Evolutionary conservation across 2,329 filamentous ascomycete species (phyloP).

Genomic region (Microsporum canis): DNA sequence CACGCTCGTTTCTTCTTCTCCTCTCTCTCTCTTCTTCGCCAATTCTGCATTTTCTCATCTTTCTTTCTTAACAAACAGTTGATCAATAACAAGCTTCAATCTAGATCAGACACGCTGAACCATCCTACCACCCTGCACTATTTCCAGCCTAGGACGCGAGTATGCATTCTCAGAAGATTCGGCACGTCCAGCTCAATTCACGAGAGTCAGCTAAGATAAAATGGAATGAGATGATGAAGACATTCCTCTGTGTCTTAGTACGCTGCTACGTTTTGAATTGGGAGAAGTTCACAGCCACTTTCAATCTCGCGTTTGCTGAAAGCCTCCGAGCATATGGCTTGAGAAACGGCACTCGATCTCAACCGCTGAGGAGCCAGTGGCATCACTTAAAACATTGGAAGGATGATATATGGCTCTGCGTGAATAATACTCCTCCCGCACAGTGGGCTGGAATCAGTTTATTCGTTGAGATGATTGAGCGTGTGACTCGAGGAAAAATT

Average conservation of each 20-base stretch:
- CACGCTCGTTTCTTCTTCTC: neutral
- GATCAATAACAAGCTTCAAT: no score
- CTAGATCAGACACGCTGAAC: no score
- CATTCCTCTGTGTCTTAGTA: slow-evolving; percentile 7
- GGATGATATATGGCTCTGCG: slow-evolving; percentile 18
- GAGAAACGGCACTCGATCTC: slow-evolving; percentile 3
- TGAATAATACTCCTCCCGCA: slow-evolving; percentile 14
- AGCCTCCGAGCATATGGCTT: slow-evolving; percentile 18
- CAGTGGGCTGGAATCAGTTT: neutral
- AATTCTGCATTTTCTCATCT: neutral
- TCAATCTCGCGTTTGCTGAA: slow-evolving; percentile 19
- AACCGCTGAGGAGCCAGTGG: slow-evolving; percentile 18
- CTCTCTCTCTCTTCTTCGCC: neutral
- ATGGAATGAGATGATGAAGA: slow-evolving; percentile 8
- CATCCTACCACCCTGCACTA: no score
- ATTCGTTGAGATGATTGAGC: neutral
- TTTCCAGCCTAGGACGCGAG: no score
- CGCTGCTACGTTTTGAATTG: slow-evolving; percentile 7
- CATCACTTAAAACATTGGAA: slow-evolving; percentile 13
- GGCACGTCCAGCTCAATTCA: neutral
- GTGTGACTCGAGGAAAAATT: neutral
- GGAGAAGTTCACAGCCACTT: slow-evolving; percentile 14
- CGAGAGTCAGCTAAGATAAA: neutral
- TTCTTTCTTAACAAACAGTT: no score
- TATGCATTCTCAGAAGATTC: neutral